Conservation (phyloP, 192 early-diverging fungal species). For the Mortierella alpina region DNA sequence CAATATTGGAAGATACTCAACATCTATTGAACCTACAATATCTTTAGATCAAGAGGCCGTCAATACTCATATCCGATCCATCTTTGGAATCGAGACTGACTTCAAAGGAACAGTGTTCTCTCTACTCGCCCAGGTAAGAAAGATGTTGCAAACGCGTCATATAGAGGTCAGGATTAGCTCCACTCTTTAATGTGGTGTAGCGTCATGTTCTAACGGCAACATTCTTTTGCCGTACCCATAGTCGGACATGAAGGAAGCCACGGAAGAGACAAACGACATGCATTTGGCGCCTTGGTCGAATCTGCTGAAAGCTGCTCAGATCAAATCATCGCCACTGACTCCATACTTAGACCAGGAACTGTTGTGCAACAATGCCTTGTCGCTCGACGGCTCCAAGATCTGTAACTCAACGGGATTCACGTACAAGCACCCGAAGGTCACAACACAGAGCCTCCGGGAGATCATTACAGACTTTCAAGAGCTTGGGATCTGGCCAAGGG, state of each 20-base stretch:
- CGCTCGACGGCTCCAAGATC: constrained; percentile 86
- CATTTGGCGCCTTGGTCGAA: constrained; percentile 93
- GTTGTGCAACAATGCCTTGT: constrained; percentile 85
- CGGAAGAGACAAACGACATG: constrained; percentile 95
- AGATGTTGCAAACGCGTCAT: constrained; percentile 57
- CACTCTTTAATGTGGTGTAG: background rate
- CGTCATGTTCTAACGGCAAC: background rate
- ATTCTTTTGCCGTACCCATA: constrained; percentile 17
- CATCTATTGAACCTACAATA: background rate
- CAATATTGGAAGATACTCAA: too few species aligned
- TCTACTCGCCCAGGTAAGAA: constrained; percentile 68
- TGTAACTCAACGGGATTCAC: constrained; percentile 70
- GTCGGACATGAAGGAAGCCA: constrained; percentile 82
- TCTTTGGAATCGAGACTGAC: constrained; percentile 85
- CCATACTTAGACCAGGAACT: constrained; percentile 95
- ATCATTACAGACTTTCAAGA: constrained; percentile 86
- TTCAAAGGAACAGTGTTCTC: constrained; percentile 80
- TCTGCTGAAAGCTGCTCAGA: constrained; percentile 72
- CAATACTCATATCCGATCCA: constrained; percentile 70
- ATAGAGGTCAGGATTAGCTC: constrained; percentile 74
- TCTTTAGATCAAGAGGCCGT: constrained; percentile 79
- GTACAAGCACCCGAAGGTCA: constrained; percentile 76
- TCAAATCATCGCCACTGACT: constrained; percentile 88
- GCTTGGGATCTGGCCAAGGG: constrained; percentile 81
- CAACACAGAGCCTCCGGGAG: constrained; percentile 71